These are phyloP conservation scores for Phanerodontia chrysosporium DNA, from an alignment of 768 basidiomycete species.

Conservation along the genomic window DNA sequence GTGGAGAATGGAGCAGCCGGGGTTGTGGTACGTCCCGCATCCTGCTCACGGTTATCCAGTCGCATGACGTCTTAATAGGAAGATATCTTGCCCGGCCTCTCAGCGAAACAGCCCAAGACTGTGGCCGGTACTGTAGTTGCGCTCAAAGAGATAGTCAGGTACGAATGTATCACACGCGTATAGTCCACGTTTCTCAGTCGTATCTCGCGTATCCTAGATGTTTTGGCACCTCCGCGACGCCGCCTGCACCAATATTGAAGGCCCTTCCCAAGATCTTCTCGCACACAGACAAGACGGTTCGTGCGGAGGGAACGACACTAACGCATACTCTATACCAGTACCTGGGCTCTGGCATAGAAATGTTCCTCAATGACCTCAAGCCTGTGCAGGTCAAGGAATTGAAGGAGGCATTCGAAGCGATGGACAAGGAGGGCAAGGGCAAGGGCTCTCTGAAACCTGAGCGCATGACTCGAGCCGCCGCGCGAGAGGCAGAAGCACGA, in stretches of 20 bases:
- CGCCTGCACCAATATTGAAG: slow-evolving; percentile 80
- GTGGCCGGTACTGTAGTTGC: slow-evolving; percentile 76
- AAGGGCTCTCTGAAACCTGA: slow-evolving; percentile 79
- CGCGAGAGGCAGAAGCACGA: slow-evolving; percentile 60
- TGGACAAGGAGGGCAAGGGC: slow-evolving; percentile 84
- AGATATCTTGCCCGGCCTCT: slow-evolving; percentile 80
- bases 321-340: slow-evolving; percentile 78
- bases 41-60: slow-evolving; percentile 8
- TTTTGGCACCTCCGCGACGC: slow-evolving; percentile 75
- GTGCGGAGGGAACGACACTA: slow-evolving; percentile 83
- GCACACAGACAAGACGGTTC: slow-evolving; percentile 93
- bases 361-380: slow-evolving; percentile 86
- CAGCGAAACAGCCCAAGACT: slow-evolving; percentile 91
- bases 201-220: slow-evolving; percentile 37
- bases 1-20: slow-evolving; percentile 86
- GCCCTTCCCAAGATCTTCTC: slow-evolving; percentile 88
- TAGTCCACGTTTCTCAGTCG: not conserved
- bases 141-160: slow-evolving; percentile 85
- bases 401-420: slow-evolving; percentile 80
- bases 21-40: slow-evolving; percentile 70
- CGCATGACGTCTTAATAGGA: slow-evolving; percentile 21
- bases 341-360: slow-evolving; percentile 74
- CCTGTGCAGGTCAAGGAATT: slow-evolving; percentile 96
- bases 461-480: slow-evolving; percentile 70
- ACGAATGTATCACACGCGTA: slow-evolving; percentile 24